Evolutionary conservation across 1,284 basidiomycete genomes (phyloP), one percentile per base, ranked within the genome.

Genomic region (Ceraceosorus guamensis): DNA sequence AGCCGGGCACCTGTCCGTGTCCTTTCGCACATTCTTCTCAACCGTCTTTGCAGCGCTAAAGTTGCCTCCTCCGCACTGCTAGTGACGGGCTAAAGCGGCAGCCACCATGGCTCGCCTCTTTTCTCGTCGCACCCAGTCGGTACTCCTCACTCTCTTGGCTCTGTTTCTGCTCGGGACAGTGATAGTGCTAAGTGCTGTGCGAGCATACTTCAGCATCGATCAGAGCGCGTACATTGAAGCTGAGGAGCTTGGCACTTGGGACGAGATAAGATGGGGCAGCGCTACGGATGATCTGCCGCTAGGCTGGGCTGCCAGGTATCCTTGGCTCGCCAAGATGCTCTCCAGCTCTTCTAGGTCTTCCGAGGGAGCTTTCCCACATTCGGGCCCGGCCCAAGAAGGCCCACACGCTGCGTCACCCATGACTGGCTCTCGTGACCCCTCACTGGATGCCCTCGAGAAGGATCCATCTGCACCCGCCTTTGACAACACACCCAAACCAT

Each of bases 131-230:
- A 53, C 52, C 1, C 14, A 44, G 24, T 31, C 44, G 41, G 7
- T 53, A 44, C 81, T 86, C 58, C 83, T 95, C 57, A 81, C 83
- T 70, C 76, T 95, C 64, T 84, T 95, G 65, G 87, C 65, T 83
- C 83, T 95, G 62, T 80, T 97, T 78, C 84, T 97, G 56, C 70
- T 89, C 41, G 92, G 92, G 51, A 97, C 93, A 33, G 84, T 96
- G 76, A 76, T 89, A 77, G 90, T 98, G 56, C 86, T 98, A 73
- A 87, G 87, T 13, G 89, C 89, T 31, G 84, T 95, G 47, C 87
- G 89, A 33, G 87, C 87, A 76, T 95, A 91, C 77, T 88, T 97
- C 67, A 83, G 85, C 66, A 91, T 97, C 74, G 70, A 73, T 53
- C 34, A 52, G 2, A 61, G 51, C 6, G 68, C 70, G 11, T 73